Evolutionary conservation across 805 yeast species (phyloP).

Genomic region (Wickerhamomyces chambardii): DNA sequence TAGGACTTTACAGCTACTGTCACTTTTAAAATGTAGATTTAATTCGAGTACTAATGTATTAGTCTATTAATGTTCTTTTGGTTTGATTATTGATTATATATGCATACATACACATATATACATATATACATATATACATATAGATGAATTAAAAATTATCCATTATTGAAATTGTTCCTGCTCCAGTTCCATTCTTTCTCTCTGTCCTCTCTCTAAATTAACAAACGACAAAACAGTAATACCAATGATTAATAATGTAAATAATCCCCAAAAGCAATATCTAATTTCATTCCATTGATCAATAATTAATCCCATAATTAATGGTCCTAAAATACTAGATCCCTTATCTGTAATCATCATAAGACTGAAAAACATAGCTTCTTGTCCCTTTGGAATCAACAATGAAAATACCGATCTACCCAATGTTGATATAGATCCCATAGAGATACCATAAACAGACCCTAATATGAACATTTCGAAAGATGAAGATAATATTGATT

Average conservation of each 20-base stretch:
- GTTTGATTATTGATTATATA: too few relatives aligned
- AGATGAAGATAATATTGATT: slow-evolving; percentile 41
- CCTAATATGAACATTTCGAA: slow-evolving; percentile 64
- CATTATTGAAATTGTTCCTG: slow-evolving; percentile 8
- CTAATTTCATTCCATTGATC: slow-evolving; percentile 69
- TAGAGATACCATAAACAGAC: slow-evolving; percentile 64
- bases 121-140: neutral
- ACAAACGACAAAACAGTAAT: slow-evolving; percentile 46
- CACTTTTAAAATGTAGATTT: too few relatives aligned
- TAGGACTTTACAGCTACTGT: too few relatives aligned
- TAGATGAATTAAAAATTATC: neutral
- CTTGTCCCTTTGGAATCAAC: slow-evolving; percentile 68
- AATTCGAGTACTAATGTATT: too few relatives aligned
- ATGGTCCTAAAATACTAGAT: slow-evolving; percentile 66
- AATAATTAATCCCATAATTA: slow-evolving; percentile 61
- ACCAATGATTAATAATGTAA: slow-evolving; percentile 41
- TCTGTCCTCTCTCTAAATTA: slow-evolving; percentile 54
- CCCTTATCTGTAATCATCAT: slow-evolving; percentile 79
- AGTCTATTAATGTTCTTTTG: too few relatives aligned
- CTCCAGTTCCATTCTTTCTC: slow-evolving; percentile 38
- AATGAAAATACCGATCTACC: slow-evolving; percentile 61
- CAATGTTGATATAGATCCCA: slow-evolving; percentile 67
- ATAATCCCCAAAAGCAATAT: slow-evolving; percentile 59
- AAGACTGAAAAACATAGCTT: slow-evolving; percentile 66
- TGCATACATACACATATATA: too few relatives aligned